phyloP scores from a whole-genome alignment of 345 rosid species.

The Brassica nigra region DNA sequence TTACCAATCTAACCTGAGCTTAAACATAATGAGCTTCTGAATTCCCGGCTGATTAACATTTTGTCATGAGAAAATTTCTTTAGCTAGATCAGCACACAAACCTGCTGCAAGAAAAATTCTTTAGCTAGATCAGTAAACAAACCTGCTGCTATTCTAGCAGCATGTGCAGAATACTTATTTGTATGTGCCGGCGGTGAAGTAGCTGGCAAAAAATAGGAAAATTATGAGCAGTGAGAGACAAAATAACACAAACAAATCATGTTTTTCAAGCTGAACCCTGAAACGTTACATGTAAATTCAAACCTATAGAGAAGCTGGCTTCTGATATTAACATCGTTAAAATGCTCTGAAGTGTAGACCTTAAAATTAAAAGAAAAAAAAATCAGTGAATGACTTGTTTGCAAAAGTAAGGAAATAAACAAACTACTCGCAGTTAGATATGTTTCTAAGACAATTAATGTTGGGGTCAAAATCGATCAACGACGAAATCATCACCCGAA shows the following conservation, averaged over 20 bases:
- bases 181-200: constrained; percentile 96
- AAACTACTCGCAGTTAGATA: constrained; percentile 6
- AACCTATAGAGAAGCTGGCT: constrained; percentile 76
- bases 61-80: constrained; percentile 55
- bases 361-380: constrained; percentile 36
- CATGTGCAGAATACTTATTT: constrained; percentile 90
- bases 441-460: background rate
- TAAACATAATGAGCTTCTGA: background rate
- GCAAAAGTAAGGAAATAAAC: background rate
- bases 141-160: constrained; percentile 65
- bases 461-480: too few species aligned
- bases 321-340: constrained; percentile 72
- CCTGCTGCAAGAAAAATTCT: constrained; percentile 56
- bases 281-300: constrained; percentile 17
- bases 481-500: too few species aligned
- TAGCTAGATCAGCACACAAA: constrained; percentile 89
- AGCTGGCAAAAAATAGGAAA: constrained; percentile 53
- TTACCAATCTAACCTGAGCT: background rate
- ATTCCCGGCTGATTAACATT: background rate
- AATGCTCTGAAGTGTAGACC: constrained; percentile 83
- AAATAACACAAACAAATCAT: background rate
- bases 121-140: too few species aligned
- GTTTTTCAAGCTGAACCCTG: constrained; percentile 6
- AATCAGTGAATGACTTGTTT: constrained; percentile 23
- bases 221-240: constrained; percentile 2